Evolutionary conservation across 345 rosid species (phyloP).

Genomic region (Citrus maxima): DNA sequence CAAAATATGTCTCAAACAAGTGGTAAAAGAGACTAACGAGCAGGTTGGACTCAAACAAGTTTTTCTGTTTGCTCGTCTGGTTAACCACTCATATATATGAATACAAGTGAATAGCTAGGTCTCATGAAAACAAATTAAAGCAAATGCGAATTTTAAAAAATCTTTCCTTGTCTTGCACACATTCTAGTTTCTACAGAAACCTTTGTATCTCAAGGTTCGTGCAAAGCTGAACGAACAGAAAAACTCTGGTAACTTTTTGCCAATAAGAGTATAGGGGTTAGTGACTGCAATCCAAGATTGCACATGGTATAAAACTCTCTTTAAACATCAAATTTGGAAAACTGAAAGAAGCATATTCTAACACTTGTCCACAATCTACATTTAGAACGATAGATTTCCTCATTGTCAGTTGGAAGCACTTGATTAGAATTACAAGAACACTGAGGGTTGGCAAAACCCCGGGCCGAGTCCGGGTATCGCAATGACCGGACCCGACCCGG

Average conservation of each 20-base stretch:
- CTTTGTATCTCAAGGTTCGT: background rate
- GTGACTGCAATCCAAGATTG: background rate
- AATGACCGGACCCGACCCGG: no score
- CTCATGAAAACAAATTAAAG: background rate
- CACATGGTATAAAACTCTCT: background rate
- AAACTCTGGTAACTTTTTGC: background rate
- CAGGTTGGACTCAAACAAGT: no score
- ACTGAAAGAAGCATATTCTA: background rate
- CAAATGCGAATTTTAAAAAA: background rate
- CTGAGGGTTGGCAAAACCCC: background rate
- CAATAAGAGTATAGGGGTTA: background rate
- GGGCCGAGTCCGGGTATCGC: no score
- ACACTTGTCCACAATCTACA: no score
- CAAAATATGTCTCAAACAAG: no score
- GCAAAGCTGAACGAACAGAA: background rate
- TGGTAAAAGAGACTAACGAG: no score
- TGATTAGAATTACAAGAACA: background rate
- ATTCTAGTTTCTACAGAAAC: background rate
- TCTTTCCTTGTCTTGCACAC: background rate
- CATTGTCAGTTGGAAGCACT: background rate
- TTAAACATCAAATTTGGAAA: background rate
- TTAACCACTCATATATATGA: background rate
- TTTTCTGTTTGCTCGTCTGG: no score
- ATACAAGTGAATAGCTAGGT: background rate
- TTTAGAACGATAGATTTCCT: no score